These are phyloP conservation scores for Phytopythium aichiense DNA, from an alignment of 352 stramenopile genomes.

Conservation along the genomic window DNA sequence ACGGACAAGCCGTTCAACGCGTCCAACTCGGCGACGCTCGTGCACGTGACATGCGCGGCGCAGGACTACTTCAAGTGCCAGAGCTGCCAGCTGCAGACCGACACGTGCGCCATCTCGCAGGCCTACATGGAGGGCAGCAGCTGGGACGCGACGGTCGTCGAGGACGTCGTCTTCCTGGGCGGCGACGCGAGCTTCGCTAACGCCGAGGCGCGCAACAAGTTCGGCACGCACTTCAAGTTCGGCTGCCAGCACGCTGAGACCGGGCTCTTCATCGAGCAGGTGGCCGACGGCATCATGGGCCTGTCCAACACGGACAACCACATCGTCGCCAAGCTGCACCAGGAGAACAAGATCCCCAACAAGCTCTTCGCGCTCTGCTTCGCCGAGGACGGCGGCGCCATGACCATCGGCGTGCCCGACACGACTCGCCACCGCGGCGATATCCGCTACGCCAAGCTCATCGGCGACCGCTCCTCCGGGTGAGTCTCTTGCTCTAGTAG, in stretches of 20 bases:
- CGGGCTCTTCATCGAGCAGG: constrained; percentile 77
- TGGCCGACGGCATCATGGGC: constrained; percentile 84
- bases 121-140: constrained; percentile 85
- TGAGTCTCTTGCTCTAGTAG: not conserved
- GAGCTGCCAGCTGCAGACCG: constrained; percentile 28
- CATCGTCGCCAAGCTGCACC: constrained; percentile 68
- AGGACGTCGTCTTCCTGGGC: constrained; percentile 79
- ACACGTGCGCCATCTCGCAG: constrained; percentile 70
- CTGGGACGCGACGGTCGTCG: constrained; percentile 76
- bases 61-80: constrained; percentile 55
- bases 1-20: constrained; percentile 67
- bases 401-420: constrained; percentile 60
- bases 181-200: constrained; percentile 49
- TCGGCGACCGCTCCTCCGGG: constrained; percentile 23
- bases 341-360: constrained; percentile 74
- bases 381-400: constrained; percentile 52
- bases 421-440: constrained; percentile 42
- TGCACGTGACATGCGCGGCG: constrained; percentile 57
- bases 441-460: constrained; percentile 57
- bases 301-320: constrained; percentile 70
- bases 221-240: constrained; percentile 76
- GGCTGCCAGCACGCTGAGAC: constrained; percentile 76
- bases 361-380: constrained; percentile 84
- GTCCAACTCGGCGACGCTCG: constrained; percentile 61
- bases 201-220: constrained; percentile 45